Base-by-base conservation (phyloP, 345 rosid species). In the Passiflora organensis region DNA sequence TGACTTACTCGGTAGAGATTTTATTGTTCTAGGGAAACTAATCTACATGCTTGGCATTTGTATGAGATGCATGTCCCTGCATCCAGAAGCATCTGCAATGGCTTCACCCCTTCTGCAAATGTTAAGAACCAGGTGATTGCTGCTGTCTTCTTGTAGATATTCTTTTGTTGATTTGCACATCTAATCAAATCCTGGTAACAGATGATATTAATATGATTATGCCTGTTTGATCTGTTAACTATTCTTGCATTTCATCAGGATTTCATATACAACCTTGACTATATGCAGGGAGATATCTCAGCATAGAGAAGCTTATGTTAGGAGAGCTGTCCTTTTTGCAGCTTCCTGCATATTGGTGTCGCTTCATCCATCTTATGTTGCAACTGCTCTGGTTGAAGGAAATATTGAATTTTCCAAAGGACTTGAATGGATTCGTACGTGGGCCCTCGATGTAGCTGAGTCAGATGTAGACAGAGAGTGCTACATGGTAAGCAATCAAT, bases 1-100 rank as follows among this genome's bases (percentile, higher is more conserved):
- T 71, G 99, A 93, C 78, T 86, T 93, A 72, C 95, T 93, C 12
- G 94, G 85, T 24, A 75, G 85, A 73, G 99, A 93, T 71, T 89
- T 82, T 72, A 58, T 93, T 47, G 99, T 93, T 58, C 82, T 93
- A 24, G 96, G 99, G 54, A 93, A 93, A 75, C 95, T 93, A 71
- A 73, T 93, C 58, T 78, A 89, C 67, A 89, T 84, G 91, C 96
- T 93, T 4, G 95, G 96, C 11, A 80, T 80, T 71, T 86, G 99
- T 71, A 89, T 93, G 71, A 88, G 78, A 68, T 89, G 94, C 69
- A 69, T 80, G 69, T 69, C 89, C 52, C 57, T 93, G 99, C 99
- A 93, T 67, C 96, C 99, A 10, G 99, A 93, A 70, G 96, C 94
- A 56, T 80, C 85, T 62, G 91, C 72, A 12, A 61, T 93, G 78